Evolutionary conservation across 164 flowering plant species (phyloP), one percentile per base, ranked within the genome.

Genomic region (Santalum album): DNA sequence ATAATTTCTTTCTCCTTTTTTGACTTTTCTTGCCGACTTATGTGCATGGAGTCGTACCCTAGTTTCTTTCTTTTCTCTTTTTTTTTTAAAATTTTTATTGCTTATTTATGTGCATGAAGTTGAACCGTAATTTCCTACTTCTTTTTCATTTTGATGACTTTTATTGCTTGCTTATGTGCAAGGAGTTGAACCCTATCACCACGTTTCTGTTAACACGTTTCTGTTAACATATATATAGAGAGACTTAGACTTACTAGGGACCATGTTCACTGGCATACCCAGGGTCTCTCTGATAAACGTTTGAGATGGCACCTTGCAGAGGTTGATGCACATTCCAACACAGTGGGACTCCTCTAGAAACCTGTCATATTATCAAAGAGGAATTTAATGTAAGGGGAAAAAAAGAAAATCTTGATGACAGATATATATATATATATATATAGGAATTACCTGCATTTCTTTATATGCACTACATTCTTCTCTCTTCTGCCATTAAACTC

Each of bases 201-300:
- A n/a, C n/a, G 34, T 29, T 29, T 29, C 34, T 4, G 34, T 29
- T 3, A 29, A 3, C 34, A 29, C 6, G 34, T 29, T 29, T n/a
- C n/a, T 29, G 34, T 29, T 3, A 12, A 12, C 47, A 43, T 19
- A 43, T n/a, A 43, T 19, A 43, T 19, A 43, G 3, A 12, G n/a
- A 20, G 7, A 20, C 5, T 5, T 16, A 43, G 12, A 63, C 94
- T 69, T 86, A 94, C 97, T 81, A 4, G 97, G 99, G 7, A 85
- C 84, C 97, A 90, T 87, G 77, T 71, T 71, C 72, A 87, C 63
- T 23, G 99, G 87, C 74, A 86, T 77, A 61, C 99, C 96, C 0
- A 94, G 57, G 23, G 92, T 72, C 25, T 86, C 78, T 57, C 82
- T 86, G 54, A 94, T 80, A 64, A 87, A 90, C 42, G 55, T 58